phyloP scores from a whole-genome alignment of 2,329 filamentous ascomycete species.

The Capronia epimyces region DNA sequence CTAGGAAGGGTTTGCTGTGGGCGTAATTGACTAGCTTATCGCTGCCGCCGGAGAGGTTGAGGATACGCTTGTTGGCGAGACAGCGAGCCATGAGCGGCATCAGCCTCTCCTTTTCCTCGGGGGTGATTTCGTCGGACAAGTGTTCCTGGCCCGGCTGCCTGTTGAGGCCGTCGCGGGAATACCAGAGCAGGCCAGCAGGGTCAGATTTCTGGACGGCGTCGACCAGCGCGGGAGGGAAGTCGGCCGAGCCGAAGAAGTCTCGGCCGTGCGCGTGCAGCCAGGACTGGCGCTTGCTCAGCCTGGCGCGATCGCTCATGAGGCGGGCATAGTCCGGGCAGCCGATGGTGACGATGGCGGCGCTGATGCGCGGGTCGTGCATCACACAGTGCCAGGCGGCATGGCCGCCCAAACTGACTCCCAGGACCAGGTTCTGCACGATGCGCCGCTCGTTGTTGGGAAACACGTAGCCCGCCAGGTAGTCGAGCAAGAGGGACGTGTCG shows the following conservation, averaged over 20 bases:
- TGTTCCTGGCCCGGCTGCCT: constrained; percentile 31
- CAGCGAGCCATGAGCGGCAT: constrained; percentile 40
- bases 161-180: constrained; percentile 19
- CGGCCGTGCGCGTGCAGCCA: constrained; percentile 51
- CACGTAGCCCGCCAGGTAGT: constrained; percentile 70
- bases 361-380: constrained; percentile 70
- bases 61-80: constrained; percentile 49
- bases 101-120: constrained; percentile 41
- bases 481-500: constrained; percentile 72
- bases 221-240: constrained; percentile 69
- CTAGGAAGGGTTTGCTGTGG: constrained; percentile 52
- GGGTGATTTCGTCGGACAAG: constrained; percentile 36
- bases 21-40: constrained; percentile 59
- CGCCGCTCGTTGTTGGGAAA: constrained; percentile 48
- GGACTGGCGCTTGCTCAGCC: constrained; percentile 62
- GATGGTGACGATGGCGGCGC: constrained; percentile 72
- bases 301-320: constrained; percentile 74
- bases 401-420: constrained; percentile 81
- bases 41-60: constrained; percentile 49
- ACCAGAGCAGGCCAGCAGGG: constrained; percentile 63
- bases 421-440: constrained; percentile 61
- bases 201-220: constrained; percentile 61
- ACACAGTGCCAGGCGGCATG: constrained; percentile 82
- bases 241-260: constrained; percentile 66
- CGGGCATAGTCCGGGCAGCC: constrained; percentile 84